Evolutionary conservation across 78 protist species (phyloP).

Genomic region (Cyanophora paradoxa): DNA sequence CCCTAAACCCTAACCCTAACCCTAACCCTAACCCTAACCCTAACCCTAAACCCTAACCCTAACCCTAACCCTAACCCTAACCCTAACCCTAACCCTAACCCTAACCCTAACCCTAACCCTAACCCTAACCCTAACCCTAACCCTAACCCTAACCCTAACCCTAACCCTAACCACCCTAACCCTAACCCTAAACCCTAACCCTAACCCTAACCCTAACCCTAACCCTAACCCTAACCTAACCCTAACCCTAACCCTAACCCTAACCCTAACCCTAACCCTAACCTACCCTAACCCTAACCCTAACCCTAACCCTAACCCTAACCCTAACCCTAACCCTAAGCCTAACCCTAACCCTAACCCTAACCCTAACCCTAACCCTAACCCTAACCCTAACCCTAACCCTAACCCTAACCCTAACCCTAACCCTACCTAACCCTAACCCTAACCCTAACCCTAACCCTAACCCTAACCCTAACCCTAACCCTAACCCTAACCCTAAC

Average conservation of each 20-base stretch:
- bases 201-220: slow-evolving; percentile 8
- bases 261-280: not conserved
- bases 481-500: not conserved
- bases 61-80: slow-evolving; percentile 2
- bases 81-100: slow-evolving; percentile 9
- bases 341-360: not conserved
- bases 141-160: no score
- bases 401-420: not conserved
- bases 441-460: not conserved
- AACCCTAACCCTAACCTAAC: no score
- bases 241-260: not conserved
- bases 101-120: not conserved
- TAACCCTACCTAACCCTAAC: not conserved
- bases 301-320: not conserved
- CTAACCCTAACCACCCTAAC: no score
- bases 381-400: not conserved
- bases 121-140: no score
- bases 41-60: not conserved
- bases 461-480: not conserved
- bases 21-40: slow-evolving; percentile 9
- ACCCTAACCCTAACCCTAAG: not conserved
- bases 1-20: slow-evolving; percentile 4
- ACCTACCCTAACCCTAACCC: not conserved
- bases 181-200: slow-evolving; percentile 8
- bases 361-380: slow-evolving; percentile 8